Evolutionary conservation across 331 rosid genomes (phyloP), one percentile per base, ranked within the genome.

Genomic region (Cydonia oblonga): DNA sequence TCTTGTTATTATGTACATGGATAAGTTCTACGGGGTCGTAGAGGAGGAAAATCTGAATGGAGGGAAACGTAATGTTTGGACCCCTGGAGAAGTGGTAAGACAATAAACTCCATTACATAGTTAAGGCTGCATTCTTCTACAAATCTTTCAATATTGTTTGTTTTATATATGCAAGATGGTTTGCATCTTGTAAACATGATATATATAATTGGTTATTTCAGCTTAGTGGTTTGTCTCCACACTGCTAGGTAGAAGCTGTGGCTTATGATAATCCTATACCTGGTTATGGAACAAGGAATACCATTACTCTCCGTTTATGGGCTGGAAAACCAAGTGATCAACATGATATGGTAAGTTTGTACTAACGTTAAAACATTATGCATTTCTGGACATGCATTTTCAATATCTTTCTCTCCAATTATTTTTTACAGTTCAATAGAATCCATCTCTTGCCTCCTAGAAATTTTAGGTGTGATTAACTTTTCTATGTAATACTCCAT

Each of bases 201-300:
- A 69, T 29, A 64, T 69, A 59, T 22, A 72, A 72, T 51, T 32
- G 66, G 72, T 68, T 53, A 40, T 64, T 59, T 80, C 69, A 75
- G 74, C 75, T 76, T 51, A 33, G 33, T 74, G 53, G 66, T 71
- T 80, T 75, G 70, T 73, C 79, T 60, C 61, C 52, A 29, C 64
- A 49, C 72, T 76, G 52, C 30, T 74, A 87, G 96, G 90, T 89
- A 71, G 96, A 89, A 85, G 96, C 96, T 77, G 90, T 89, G 77
- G 96, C 96, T 51, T 89, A 89, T 82, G 96, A 89, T 81, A 85
- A 87, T 78, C 92, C 92, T 14, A 87, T 89, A 73, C 92, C 96
- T 74, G 96, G 96, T 75, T 87, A 89, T 23, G 92, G 92, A 82
- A 89, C 96, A 46, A 87, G 87, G 70, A 89, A 87, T 71, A 82